A percentile compares a stretch with the other conserved stretches of the same genome.
Conservation (phyloP, 768 basidiomycete genomes). For the Postia placenta region DNA sequence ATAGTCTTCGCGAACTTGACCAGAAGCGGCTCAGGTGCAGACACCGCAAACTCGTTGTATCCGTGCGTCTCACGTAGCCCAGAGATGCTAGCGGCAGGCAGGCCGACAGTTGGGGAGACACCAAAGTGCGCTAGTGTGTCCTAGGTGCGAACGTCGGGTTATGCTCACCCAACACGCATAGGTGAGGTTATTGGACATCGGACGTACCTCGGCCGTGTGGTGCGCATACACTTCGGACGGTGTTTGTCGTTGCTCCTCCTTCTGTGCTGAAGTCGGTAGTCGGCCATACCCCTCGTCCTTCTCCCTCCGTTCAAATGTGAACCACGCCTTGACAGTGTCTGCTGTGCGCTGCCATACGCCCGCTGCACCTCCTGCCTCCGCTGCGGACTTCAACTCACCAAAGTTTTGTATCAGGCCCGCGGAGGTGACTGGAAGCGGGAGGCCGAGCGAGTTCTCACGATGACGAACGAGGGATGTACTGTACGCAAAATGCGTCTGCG, state of each 20-base stretch:
- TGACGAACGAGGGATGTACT: slow-evolving; percentile 77
- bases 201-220: slow-evolving; percentile 50
- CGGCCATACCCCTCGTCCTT: slow-evolving; percentile 16
- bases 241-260: slow-evolving; percentile 38
- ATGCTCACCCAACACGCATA: too few species aligned
- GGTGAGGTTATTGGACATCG: not conserved
- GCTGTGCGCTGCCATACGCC: slow-evolving; percentile 42
- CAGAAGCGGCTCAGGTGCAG: slow-evolving; percentile 69
- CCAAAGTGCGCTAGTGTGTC: slow-evolving; percentile 69
- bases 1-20: slow-evolving; percentile 94
- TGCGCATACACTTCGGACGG: slow-evolving; percentile 66
- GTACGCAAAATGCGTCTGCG: slow-evolving; percentile 73
- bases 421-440: slow-evolving; percentile 30
- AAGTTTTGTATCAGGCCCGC: slow-evolving; percentile 33
- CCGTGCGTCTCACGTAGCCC: slow-evolving; percentile 64
- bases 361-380: slow-evolving; percentile 21
- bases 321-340: slow-evolving; percentile 17
- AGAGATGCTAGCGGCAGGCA: slow-evolving; percentile 57
- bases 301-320: slow-evolving; percentile 3
- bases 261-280: slow-evolving; percentile 26
- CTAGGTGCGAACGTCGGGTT: slow-evolving; percentile 31
- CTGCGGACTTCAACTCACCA: slow-evolving; percentile 21
- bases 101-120: slow-evolving; percentile 55
- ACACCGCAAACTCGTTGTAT: slow-evolving; percentile 92
- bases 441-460: slow-evolving; percentile 37